These are phyloP conservation scores for Ascosphaera pollenicola DNA, from an alignment of 2,329 filamentous ascomycete genomes.

Conservation along the genomic window DNA sequence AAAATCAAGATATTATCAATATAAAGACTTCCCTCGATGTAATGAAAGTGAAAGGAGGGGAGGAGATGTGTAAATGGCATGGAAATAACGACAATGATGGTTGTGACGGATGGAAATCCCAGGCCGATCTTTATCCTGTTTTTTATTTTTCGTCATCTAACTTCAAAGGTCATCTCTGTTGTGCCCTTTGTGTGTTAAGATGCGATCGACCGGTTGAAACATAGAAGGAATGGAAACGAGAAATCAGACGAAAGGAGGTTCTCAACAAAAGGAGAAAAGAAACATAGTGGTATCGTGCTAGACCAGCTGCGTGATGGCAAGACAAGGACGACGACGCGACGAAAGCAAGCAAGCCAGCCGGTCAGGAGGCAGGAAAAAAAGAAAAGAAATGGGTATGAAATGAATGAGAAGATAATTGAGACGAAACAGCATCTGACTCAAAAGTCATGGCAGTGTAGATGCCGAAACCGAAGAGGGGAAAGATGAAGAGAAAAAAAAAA, in stretches of 20 bases:
- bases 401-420: constrained; percentile 5
- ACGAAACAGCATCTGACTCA: constrained; percentile 3
- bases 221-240: background rate
- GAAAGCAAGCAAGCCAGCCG: constrained; percentile 5
- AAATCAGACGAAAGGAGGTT: too few species aligned
- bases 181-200: background rate
- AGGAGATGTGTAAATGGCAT: background rate
- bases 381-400: constrained; percentile 6
- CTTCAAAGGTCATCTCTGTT: background rate
- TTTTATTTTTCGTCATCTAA: background rate
- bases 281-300: constrained; percentile 1
- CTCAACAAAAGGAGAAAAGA: constrained; percentile 2
- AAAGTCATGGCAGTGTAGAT: constrained; percentile 1
- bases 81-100: background rate
- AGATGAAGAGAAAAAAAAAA: constrained; percentile 2
- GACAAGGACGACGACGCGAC: constrained; percentile 1
- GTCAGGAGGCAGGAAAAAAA: constrained; percentile 5
- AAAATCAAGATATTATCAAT: background rate
- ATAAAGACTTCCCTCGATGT: too few species aligned
- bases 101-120: background rate
- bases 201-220: background rate
- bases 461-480: background rate
- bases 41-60: background rate
- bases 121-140: too few species aligned
- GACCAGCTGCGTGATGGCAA: background rate